Base-by-base conservation (phyloP, 352 stramenopile species). In the Blastocystis sp. region DNA sequence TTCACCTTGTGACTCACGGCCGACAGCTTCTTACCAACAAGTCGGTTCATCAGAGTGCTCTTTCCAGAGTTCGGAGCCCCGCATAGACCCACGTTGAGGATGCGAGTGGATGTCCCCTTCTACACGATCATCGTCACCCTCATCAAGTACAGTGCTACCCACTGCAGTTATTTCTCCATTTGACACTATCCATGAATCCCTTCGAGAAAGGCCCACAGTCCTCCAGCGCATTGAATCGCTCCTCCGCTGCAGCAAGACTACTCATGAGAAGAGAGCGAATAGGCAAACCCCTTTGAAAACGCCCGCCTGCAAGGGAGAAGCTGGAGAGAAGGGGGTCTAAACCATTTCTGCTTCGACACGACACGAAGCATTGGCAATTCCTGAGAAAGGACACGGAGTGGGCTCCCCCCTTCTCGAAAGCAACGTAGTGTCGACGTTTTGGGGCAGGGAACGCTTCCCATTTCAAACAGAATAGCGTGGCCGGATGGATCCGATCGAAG, bases 1-100 rank as follows among this genome's bases (percentile, higher is more conserved):
- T 84, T 84, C 52, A 84, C 74, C 43, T 84, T 84, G 61, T 84
- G 74, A 70, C 74, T 84, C 21, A 84, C 74, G 19, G 74, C 74
- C 19, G 74, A 84, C 11, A 84, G 45, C 45, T 84, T 84, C 43
- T 68, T 84, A 1, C 74, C 74, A 48, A 84, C 42, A 17, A 84
- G 57, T 21, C 14, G 45, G 60, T 84, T 84, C 7, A 84, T 66
- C 14, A 84, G 54, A 7, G 74, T 84, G 38, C 74, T 84, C 74
- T 84, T 84, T 45, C 74, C 74, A 11, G 74, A 84, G n/a, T 84
- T 84, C 14, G 74, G 74, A 1, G 74, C 74, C 19, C 74, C 74
- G 21, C 74, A 84, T 3, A 84, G 21, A 45, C 74, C 74, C 65
- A 84, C 60, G 11, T 62, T 64, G n/a, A 84, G 28, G 24, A 84